Percentiles rank a stretch among this genome's conserved stretches.
Evolutionary conservation across 306 rosid species (phyloP).

Genomic region (Myrica gale): DNA sequence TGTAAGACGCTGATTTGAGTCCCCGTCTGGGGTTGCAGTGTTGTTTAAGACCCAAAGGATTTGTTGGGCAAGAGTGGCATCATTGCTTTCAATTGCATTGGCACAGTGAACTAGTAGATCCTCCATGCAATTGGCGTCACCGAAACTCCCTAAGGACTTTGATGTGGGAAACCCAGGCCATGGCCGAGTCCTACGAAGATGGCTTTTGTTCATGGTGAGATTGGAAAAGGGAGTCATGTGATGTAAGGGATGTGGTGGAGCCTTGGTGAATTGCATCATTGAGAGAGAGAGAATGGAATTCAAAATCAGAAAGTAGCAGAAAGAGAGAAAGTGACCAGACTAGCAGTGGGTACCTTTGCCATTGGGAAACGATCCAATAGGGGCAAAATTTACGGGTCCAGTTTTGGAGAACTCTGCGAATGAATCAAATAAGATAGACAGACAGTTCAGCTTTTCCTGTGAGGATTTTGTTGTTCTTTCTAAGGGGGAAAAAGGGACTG

Average conservation of each 20-base stretch:
- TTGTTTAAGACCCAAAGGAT: conserved; percentile 94
- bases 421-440: conserved; percentile 32
- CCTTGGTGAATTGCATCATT: conserved; percentile 73
- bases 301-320: conserved; percentile 18
- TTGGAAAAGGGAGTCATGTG: conserved; percentile 42
- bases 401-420: conserved; percentile 32
- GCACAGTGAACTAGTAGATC: conserved; percentile 85
- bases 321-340: conserved; percentile 66
- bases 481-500: conserved; percentile 33
- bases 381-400: conserved; percentile 7
- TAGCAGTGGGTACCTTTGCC: conserved; percentile 37
- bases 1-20: conserved; percentile 80
- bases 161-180: conserved; percentile 80
- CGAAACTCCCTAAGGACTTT: conserved; percentile 50
- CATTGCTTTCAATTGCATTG: conserved; percentile 77
- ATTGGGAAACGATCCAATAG: conserved; percentile 42
- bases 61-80: conserved; percentile 81
- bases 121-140: conserved; percentile 90
- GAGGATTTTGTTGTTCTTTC: not conserved
- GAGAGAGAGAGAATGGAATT: conserved; percentile 13
- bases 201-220: conserved; percentile 62
- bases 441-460: conserved; percentile 35
- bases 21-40: conserved; percentile 84
- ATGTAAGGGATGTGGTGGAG: conserved; percentile 40
- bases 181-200: conserved; percentile 46